These are phyloP conservation scores for Pythium aquatile DNA, from an alignment of 352 stramenopile genomes.

Conservation along the genomic window DNA sequence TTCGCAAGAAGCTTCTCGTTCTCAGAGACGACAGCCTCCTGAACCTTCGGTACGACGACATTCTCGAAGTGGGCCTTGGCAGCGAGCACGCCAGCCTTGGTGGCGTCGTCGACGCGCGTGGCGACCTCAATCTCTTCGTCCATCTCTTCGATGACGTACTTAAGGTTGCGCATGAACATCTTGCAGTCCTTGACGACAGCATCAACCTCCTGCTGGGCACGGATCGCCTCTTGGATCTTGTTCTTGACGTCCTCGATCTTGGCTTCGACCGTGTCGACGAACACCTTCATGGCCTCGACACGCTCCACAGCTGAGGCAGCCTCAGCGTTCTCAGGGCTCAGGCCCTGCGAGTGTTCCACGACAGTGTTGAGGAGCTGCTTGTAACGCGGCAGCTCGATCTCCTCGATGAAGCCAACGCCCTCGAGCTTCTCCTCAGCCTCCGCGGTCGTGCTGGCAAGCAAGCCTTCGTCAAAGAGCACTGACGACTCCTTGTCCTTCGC, in stretches of 20 bases:
- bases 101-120: constrained; percentile 70
- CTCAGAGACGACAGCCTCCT: constrained; percentile 62
- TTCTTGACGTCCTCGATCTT: constrained; percentile 67
- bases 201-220: constrained; percentile 67
- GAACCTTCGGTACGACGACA: constrained; percentile 70
- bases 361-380: constrained; percentile 73
- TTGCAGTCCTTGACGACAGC: constrained; percentile 87
- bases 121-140: constrained; percentile 83
- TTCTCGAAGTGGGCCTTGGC: constrained; percentile 71
- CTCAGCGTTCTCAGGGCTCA: constrained; percentile 70
- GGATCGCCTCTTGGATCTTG: constrained; percentile 51
- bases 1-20: constrained; percentile 85
- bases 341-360: constrained; percentile 55
- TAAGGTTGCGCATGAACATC: constrained; percentile 82
- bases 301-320: constrained; percentile 67
- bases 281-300: constrained; percentile 72
- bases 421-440: constrained; percentile 83
- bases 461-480: constrained; percentile 60
- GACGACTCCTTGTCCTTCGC: constrained; percentile 78
- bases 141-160: constrained; percentile 88
- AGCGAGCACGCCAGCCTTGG: constrained; percentile 60
- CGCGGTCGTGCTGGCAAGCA: constrained; percentile 51
- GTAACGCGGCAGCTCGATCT: constrained; percentile 83
- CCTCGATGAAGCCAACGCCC: constrained; percentile 77
- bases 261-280: constrained; percentile 70